Evolutionary conservation across 371 early-diverging fungal species (phyloP).

Genomic region (Zychaea mexicana): DNA sequence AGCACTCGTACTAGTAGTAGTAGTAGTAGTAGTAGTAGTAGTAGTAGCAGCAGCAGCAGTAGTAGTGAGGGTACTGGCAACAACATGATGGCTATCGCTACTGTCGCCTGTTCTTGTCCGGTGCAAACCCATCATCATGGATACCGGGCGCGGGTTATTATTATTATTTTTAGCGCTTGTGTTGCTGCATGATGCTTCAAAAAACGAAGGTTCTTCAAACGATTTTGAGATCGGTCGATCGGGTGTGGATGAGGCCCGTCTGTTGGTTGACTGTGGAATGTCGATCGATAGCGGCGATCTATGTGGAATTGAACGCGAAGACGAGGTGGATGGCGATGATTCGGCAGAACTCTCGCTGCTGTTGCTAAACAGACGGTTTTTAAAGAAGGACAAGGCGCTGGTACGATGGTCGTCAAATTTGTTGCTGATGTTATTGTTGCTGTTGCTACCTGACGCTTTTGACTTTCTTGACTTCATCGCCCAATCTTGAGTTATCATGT

Average conservation of each 20-base stretch:
- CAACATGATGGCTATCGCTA: background rate
- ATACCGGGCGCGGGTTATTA: constrained; percentile 1
- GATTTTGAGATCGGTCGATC: constrained; percentile 13
- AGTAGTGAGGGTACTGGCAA: background rate
- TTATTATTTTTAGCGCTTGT: background rate
- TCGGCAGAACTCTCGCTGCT: background rate
- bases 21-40: background rate
- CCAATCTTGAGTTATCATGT: background rate
- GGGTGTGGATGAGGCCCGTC: background rate
- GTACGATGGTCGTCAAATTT: constrained; percentile 13
- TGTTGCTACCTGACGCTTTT: constrained; percentile 8
- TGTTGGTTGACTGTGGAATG: constrained; percentile 3
- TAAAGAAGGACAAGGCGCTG: constrained; percentile 28
- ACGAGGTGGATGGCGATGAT: constrained; percentile 4
- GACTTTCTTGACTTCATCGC: constrained; percentile 19
- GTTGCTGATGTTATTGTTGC: too few relatives aligned
- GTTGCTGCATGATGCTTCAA: background rate
- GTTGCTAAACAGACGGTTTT: constrained; percentile 27
- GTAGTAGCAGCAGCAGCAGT: constrained; percentile 1
- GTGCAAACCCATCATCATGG: constrained; percentile 16
- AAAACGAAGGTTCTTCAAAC: constrained; percentile 12
- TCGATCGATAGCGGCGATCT: constrained; percentile 7
- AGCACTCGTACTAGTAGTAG: background rate
- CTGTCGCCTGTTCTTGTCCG: background rate
- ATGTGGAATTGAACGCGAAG: constrained; percentile 3